Percentiles rank a stretch among this genome's conserved stretches.
Evolutionary conservation across 2,329 filamentous ascomycete species (phyloP).

Genomic region (Apiospora rasikravindrae): DNA sequence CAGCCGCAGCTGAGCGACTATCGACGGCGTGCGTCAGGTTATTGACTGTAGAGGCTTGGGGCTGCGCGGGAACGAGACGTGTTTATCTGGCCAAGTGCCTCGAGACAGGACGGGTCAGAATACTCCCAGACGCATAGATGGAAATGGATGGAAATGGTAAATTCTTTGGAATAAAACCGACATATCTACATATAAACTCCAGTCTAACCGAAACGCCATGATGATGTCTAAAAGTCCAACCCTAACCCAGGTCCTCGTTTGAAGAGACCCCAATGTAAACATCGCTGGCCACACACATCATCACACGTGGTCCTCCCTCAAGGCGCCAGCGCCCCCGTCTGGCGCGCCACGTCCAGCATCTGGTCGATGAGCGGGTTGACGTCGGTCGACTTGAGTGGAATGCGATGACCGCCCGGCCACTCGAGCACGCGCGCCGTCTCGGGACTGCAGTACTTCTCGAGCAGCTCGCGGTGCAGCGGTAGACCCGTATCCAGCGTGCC

Average conservation of each 20-base stretch:
- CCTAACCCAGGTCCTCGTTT: background rate
- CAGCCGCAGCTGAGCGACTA: background rate
- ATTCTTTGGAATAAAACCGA: background rate
- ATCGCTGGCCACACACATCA: background rate
- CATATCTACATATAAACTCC: background rate
- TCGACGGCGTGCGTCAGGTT: background rate
- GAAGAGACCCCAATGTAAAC: background rate
- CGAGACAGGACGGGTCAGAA: background rate
- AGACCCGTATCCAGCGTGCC: constrained; percentile 66
- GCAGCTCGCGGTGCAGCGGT: constrained; percentile 59
- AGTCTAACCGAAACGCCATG: constrained; percentile 2
- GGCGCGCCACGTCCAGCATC: constrained; percentile 56
- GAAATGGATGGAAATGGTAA: too few species aligned
- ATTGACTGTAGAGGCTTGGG: background rate
- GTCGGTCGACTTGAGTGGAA: constrained; percentile 72
- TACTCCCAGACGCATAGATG: background rate
- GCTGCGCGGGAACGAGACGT: too few species aligned
- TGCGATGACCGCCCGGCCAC: constrained; percentile 75
- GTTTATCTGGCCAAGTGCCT: too few species aligned
- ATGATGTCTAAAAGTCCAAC: background rate
- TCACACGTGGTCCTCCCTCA: background rate
- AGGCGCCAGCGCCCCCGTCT: constrained; percentile 42
- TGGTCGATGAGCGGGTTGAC: constrained; percentile 61
- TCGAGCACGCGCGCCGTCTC: constrained; percentile 64
- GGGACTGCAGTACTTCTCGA: constrained; percentile 63